Base-by-base conservation (phyloP, 75 land plant genomes). In the Selaginella tamariscina region DNA sequence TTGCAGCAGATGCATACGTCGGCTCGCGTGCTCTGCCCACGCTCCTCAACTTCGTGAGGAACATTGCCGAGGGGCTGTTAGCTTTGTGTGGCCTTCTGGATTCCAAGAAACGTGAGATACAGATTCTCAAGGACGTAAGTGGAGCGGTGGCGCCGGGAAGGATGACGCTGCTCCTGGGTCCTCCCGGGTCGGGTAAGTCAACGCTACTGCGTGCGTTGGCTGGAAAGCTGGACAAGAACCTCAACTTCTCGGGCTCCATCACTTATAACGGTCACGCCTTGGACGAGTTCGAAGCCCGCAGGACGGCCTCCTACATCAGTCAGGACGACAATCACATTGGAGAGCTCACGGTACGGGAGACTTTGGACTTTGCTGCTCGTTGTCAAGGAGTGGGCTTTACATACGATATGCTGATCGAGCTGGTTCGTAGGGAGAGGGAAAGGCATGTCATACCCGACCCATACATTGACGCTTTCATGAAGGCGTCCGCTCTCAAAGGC, bases 71-170 rank as follows among this genome's bases (percentile, higher is more conserved):
- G 18, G 18, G n/a, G 54, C n/a, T 54, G 54, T 49, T 49, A 11
- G 54, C 54, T 49, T 49, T 11, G 18, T 49, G 20, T 49, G 11
- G 11, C 27, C 60, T 60, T 5, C 8, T 30, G 33, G 71, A 24
- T 68, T 9, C n/a, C 22, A 21, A 55, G 70, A 15, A 71, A 21
- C 26, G 71, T 67, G 31, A n/a, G n/a, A n/a, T n/a, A n/a, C n/a
- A n/a, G 24, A 80, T 88, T 27, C 86, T 88, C 5, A 74, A 73
- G 30, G 76, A 78, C 70, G 79, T 83, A 24, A 80, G 79, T 69
- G 88, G 93, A 65, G 82, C 82, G 74, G 76, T 88, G 64, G 82
- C 79, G 65, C 93, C 88, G 30, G 66, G 65, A 33, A 81, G 88
- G 93, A 80, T 32, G 32, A 1, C n/a, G 0, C 20, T 59, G n/a